Conservation (phyloP, 2,329 filamentous ascomycete genomes). For the Hypomyces rosellus region DNA sequence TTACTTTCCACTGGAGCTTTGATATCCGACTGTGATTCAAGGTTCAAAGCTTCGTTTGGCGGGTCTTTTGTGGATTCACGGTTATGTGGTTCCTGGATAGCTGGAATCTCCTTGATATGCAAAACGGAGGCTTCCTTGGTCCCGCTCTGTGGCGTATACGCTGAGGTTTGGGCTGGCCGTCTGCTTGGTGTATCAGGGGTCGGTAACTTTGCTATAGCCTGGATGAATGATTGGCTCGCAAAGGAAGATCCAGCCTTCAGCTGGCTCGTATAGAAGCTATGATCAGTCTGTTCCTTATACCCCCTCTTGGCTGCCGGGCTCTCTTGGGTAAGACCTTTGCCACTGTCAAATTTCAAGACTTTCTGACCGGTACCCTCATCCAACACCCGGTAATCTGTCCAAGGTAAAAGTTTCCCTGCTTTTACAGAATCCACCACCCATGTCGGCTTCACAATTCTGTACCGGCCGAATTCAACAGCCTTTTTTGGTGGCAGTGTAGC, state of each 20-base stretch:
- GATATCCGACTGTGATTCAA: neutral
- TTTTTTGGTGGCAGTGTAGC: slow-evolving; percentile 90
- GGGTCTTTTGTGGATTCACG: neutral
- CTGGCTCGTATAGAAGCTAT: slow-evolving; percentile 76
- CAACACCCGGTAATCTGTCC: slow-evolving; percentile 77
- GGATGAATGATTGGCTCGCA: slow-evolving; percentile 22
- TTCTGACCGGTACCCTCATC: slow-evolving; percentile 81
- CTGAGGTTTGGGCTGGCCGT: neutral
- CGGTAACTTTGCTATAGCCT: slow-evolving; percentile 21
- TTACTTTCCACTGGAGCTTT: neutral
- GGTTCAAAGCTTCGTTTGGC: neutral
- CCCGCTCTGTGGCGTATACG: neutral
- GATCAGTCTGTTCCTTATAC: slow-evolving; percentile 75
- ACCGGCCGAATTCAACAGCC: slow-evolving; percentile 75
- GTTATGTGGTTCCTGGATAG: neutral
- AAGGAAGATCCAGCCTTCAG: slow-evolving; percentile 40
- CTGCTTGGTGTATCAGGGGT: slow-evolving; percentile 14
- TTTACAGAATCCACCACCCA: slow-evolving; percentile 90
- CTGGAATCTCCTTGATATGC: neutral
- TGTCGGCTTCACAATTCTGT: slow-evolving; percentile 87
- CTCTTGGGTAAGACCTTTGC: slow-evolving; percentile 59
- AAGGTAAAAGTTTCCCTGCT: slow-evolving; percentile 75
- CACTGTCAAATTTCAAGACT: slow-evolving; percentile 56
- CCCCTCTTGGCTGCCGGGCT: slow-evolving; percentile 51
- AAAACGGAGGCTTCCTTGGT: neutral